Evolutionary conservation across 352 stramenopile species (phyloP).

Genomic region (Globisporangium orthogonon): DNA sequence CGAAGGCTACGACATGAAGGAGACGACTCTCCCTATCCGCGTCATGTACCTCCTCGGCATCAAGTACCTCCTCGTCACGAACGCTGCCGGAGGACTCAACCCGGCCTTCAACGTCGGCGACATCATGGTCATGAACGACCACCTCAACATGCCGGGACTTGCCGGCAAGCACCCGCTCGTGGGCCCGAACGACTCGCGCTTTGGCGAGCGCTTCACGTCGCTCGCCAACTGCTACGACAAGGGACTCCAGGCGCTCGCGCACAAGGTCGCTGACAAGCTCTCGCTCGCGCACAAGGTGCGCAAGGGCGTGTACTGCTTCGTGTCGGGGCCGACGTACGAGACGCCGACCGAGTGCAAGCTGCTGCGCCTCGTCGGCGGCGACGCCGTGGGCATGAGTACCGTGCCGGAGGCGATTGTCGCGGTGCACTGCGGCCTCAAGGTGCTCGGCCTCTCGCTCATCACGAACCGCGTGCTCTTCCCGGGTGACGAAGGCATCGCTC

Average conservation of each 20-base stretch:
- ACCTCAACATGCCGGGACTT: constrained; percentile 93
- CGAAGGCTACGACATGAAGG: constrained; percentile 94
- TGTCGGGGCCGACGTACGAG: constrained; percentile 96
- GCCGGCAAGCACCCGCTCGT: constrained; percentile 92
- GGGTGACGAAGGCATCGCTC: constrained; percentile 70
- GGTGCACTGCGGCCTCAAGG: constrained; percentile 91
- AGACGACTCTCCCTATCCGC: constrained; percentile 91
- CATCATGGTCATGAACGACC: constrained; percentile 95
- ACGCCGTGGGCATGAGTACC: constrained; percentile 96
- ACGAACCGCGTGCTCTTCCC: constrained; percentile 92
- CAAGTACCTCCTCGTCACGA: constrained; percentile 95
- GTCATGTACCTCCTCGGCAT: constrained; percentile 95
- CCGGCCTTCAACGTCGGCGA: constrained; percentile 93
- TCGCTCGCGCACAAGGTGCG: constrained; percentile 79
- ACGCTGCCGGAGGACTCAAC: constrained; percentile 95
- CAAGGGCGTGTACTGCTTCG: constrained; percentile 94
- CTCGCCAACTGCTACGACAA: constrained; percentile 93
- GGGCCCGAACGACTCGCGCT: constrained; percentile 93
- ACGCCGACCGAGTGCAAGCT: constrained; percentile 92
- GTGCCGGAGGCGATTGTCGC: constrained; percentile 96
- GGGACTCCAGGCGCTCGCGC: constrained; percentile 79
- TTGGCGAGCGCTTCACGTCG: constrained; percentile 94
- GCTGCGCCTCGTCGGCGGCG: constrained; percentile 87
- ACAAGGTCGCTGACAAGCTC: constrained; percentile 74
- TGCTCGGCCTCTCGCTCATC: constrained; percentile 95